Conservation (phyloP, 1,139 yeast genomes). For the Blastobotrys apis region DNA sequence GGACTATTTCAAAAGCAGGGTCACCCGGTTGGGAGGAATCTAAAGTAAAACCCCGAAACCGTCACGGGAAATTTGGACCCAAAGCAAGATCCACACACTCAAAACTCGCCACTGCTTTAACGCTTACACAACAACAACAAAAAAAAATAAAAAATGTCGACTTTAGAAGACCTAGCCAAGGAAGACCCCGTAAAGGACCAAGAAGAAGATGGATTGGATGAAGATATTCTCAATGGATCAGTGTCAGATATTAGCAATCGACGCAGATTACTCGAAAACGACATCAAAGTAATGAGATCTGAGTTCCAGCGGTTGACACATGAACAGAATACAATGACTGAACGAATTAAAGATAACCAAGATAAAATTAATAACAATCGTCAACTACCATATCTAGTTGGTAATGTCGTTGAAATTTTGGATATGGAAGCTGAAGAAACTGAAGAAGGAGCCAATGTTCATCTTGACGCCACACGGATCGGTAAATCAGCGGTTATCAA, state of each 20-base stretch:
- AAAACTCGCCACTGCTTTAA: not conserved
- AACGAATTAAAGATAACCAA: slow-evolving; percentile 90
- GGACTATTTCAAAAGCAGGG: too few species aligned
- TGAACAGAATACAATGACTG: slow-evolving; percentile 89
- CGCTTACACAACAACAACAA: slow-evolving; percentile 1
- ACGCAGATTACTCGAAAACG: slow-evolving; percentile 85
- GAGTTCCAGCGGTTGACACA: slow-evolving; percentile 88
- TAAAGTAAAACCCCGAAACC: not conserved
- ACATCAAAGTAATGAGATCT: slow-evolving; percentile 90
- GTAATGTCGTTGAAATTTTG: slow-evolving; percentile 93
- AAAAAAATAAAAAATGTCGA: slow-evolving; percentile 29
- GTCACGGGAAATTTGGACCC: not conserved
- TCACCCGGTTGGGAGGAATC: slow-evolving; percentile 3
- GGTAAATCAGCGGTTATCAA: slow-evolving; percentile 98
- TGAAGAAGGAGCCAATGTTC: slow-evolving; percentile 94
- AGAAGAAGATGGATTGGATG: slow-evolving; percentile 58
- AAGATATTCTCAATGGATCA: slow-evolving; percentile 72
- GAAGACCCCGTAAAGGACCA: slow-evolving; percentile 32
- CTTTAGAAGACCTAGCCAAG: slow-evolving; percentile 35
- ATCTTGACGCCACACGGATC: slow-evolving; percentile 81
- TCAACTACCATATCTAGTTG: slow-evolving; percentile 93
- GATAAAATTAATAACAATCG: slow-evolving; percentile 94
- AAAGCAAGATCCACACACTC: not conserved
- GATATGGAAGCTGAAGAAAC: slow-evolving; percentile 85
- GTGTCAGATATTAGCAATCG: slow-evolving; percentile 83